These are phyloP conservation scores for Ophiostoma novo-ulmi DNA, from an alignment of 2,329 filamentous ascomycete species.

Conservation along the genomic window DNA sequence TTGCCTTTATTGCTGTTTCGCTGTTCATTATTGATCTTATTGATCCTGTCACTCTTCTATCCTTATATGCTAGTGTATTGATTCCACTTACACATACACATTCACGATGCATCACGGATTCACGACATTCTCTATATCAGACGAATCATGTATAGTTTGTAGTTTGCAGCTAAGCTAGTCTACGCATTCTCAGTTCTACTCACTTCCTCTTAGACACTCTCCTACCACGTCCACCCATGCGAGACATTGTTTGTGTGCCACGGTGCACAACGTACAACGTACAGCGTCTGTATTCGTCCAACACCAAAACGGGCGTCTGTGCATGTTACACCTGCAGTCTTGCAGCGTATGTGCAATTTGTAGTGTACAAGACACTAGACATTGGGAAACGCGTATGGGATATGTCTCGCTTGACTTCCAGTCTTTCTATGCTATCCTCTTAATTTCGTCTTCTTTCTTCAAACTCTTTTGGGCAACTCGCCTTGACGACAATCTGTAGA, in stretches of 20 bases:
- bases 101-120: not conserved
- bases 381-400: not conserved
- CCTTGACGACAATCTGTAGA: not conserved
- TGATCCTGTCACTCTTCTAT: not conserved
- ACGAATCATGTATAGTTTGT: not conserved
- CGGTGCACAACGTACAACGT: not conserved
- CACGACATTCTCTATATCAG: not conserved
- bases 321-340: not conserved
- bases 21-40: not conserved
- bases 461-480: not conserved
- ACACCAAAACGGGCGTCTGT: constrained; percentile 9
- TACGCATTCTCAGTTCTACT: not conserved
- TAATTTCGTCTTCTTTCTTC: not conserved
- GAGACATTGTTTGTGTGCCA: constrained; percentile 11
- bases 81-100: not conserved
- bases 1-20: not conserved
- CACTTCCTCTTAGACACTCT: not conserved
- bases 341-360: not conserved
- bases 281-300: not conserved
- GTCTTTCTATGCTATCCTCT: not conserved
- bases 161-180: not conserved
- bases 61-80: not conserved
- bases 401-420: not conserved
- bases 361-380: not conserved
- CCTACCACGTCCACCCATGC: not conserved